Conservation (phyloP, 208 protist species). For the Giardia muris region DNA sequence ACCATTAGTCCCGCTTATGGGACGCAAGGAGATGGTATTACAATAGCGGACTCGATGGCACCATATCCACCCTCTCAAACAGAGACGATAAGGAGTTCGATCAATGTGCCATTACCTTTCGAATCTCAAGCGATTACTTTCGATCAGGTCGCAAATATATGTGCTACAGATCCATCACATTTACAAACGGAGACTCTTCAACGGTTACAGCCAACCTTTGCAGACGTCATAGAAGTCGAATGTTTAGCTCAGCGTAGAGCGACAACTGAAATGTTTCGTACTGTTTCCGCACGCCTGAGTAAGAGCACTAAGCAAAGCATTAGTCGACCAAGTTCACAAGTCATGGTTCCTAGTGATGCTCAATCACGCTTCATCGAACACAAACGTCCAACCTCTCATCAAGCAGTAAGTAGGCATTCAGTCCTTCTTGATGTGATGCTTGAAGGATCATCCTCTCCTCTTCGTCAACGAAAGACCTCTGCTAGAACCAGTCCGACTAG, state of each 20-base stretch:
- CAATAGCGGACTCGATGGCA: too few relatives aligned
- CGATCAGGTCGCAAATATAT: not conserved
- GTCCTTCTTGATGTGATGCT: not conserved
- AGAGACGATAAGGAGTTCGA: too few relatives aligned
- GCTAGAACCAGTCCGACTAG: not conserved
- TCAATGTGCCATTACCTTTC: too few relatives aligned
- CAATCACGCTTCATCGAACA: not conserved
- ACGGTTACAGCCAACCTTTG: not conserved
- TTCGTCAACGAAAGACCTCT: not conserved
- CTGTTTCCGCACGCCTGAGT: not conserved
- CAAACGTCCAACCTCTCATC: not conserved
- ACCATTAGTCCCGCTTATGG: not conserved
- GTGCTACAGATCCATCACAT: not conserved
- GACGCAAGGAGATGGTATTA: too few relatives aligned
- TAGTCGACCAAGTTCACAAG: not conserved
- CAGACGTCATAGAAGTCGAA: not conserved
- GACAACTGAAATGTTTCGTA: not conserved
- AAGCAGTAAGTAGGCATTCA: not conserved
- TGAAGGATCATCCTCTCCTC: not conserved
- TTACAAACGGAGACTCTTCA: not conserved
- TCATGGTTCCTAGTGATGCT: not conserved
- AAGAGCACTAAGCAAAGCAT: not conserved
- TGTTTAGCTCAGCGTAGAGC: not conserved
- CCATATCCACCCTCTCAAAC: too few relatives aligned
- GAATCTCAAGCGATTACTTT: too few relatives aligned